These are phyloP conservation scores for Drechslerella dactyloides DNA, from an alignment of 2,329 filamentous ascomycete species.

Conservation along the genomic window DNA sequence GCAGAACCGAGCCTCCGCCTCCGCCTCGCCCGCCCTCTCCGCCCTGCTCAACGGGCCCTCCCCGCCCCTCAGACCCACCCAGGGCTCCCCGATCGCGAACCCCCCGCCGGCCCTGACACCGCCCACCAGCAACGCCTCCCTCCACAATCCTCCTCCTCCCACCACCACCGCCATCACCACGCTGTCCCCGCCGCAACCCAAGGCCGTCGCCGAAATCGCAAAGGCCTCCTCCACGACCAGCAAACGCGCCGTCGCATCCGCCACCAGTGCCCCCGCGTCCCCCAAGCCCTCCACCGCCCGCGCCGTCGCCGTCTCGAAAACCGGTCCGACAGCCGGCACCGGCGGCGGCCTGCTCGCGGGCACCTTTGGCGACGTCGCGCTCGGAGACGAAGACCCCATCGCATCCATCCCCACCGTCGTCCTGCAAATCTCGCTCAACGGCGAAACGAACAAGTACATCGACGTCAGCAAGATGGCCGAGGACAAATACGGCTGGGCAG, in stretches of 20 bases:
- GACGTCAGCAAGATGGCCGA: constrained; percentile 95
- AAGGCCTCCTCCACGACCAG: constrained; percentile 22
- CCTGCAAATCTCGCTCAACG: constrained; percentile 79
- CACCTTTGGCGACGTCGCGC: constrained; percentile 66
- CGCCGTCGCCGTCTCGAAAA: constrained; percentile 64
- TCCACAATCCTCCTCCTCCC: constrained; percentile 5
- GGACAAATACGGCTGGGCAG: constrained; percentile 92
- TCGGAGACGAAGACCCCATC: constrained; percentile 63
- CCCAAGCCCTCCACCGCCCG: constrained; percentile 57
- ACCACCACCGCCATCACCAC: constrained; percentile 1
- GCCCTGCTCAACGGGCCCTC: constrained; percentile 37
- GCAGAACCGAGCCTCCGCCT: constrained; percentile 46
- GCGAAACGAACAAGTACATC: constrained; percentile 85
- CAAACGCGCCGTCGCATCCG: constrained; percentile 10
- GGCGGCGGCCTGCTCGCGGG: constrained; percentile 68
- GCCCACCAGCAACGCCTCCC: constrained; percentile 33
- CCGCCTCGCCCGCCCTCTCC: constrained; percentile 35
- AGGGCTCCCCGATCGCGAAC: constrained; percentile 43
- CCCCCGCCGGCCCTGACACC: constrained; percentile 40
- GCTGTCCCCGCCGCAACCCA: constrained; percentile 40
- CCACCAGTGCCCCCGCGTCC: constrained; percentile 53
- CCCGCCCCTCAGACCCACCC: constrained; percentile 35
- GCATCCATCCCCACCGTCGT: constrained; percentile 75
- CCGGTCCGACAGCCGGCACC: neutral
- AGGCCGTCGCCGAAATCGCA: constrained; percentile 44